These are phyloP conservation scores for Colletotrichum falcatum DNA, from an alignment of 2,329 filamentous ascomycete genomes.

Conservation along the genomic window DNA sequence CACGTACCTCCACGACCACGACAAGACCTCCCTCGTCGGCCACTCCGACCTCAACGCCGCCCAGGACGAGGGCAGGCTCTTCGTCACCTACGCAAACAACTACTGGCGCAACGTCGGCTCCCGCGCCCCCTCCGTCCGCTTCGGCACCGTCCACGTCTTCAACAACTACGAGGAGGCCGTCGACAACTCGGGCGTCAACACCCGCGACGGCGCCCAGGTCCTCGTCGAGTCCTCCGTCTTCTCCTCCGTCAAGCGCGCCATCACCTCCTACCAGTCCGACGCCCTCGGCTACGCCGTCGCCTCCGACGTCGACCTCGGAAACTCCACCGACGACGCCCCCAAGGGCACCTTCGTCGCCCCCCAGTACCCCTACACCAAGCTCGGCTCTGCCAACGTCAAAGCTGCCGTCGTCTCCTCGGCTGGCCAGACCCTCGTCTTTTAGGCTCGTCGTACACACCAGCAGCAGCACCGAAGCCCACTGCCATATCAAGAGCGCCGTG, in stretches of 20 bases:
- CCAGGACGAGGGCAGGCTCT: constrained; percentile 72
- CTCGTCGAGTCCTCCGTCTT: constrained; percentile 68
- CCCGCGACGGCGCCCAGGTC: constrained; percentile 67
- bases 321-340: constrained; percentile 60
- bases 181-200: constrained; percentile 63
- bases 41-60: constrained; percentile 68
- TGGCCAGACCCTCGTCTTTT: constrained; percentile 54
- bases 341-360: constrained; percentile 65
- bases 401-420: constrained; percentile 54
- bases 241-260: constrained; percentile 52
- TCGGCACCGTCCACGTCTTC: constrained; percentile 71
- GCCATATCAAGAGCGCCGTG: constrained; percentile 18
- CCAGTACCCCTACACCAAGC: constrained; percentile 58
- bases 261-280: constrained; percentile 56
- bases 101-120: constrained; percentile 74
- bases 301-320: constrained; percentile 59
- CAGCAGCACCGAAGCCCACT: background rate
- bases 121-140: constrained; percentile 72
- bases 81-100: constrained; percentile 76
- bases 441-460: constrained; percentile 25
- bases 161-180: constrained; percentile 64
- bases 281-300: constrained; percentile 55
- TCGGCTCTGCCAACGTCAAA: constrained; percentile 62
- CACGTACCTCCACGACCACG: constrained; percentile 57
- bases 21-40: constrained; percentile 70